phyloP scores from a whole-genome alignment of 805 yeast species.

The Grigorovia yakushimaensis region DNA sequence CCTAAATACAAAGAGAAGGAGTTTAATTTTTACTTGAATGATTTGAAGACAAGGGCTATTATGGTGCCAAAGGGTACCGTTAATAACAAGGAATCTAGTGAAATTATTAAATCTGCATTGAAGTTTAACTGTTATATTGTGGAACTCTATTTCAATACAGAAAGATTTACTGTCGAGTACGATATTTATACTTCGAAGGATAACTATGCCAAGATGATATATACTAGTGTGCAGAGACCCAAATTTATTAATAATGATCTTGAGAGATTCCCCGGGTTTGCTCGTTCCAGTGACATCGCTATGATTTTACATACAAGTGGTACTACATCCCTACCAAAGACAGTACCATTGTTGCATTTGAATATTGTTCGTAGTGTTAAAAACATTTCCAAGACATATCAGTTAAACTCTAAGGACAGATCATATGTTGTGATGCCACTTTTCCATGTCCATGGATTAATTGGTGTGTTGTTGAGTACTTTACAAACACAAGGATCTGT shows the following conservation, averaged over 20 bases:
- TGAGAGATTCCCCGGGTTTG: conserved; percentile 32
- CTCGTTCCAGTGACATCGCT: conserved; percentile 46
- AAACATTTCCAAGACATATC: conserved; percentile 52
- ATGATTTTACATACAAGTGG: conserved; percentile 65
- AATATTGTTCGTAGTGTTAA: conserved; percentile 51
- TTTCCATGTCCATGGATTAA: conserved; percentile 68
- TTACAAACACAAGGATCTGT: conserved; percentile 50
- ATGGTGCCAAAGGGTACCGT: conserved; percentile 47
- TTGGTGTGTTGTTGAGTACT: conserved; percentile 56
- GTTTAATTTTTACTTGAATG: conserved; percentile 55
- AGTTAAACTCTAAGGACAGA: conserved; percentile 38
- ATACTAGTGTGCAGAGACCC: conserved; percentile 23
- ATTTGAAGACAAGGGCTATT: conserved; percentile 46
- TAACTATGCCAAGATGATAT: conserved; percentile 16
- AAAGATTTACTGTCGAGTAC: conserved; percentile 36
- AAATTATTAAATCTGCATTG: conserved; percentile 43
- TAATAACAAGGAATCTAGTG: conserved; percentile 21
- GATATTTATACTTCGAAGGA: conserved; percentile 24
- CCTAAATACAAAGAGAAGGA: conserved; percentile 52
- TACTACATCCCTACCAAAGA: conserved; percentile 68
- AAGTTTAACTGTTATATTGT: conserved; percentile 39
- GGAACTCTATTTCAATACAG: conserved; percentile 40
- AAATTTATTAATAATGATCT: conserved; percentile 23
- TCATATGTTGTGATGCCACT: conserved; percentile 67
- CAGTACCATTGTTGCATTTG: conserved; percentile 59